Percentiles rank a stretch among this genome's conserved stretches.
Evolutionary conservation across 1,139 yeast species (phyloP).

Genomic region (Pichia sp.): DNA sequence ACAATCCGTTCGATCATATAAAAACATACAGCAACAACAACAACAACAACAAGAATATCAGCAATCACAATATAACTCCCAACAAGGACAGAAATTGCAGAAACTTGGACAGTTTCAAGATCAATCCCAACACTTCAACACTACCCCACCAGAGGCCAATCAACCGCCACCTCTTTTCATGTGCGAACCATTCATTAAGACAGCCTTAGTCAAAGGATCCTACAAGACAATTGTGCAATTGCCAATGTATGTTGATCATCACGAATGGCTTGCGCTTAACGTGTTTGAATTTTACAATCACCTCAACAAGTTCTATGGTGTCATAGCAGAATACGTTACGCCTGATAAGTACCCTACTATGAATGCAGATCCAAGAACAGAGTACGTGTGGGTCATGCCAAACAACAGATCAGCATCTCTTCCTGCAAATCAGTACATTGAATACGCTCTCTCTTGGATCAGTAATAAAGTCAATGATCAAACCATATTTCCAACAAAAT

Average conservation of each 20-base stretch:
- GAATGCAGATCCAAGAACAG: slow-evolving; percentile 93
- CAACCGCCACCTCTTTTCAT: slow-evolving; percentile 56
- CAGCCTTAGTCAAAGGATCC: slow-evolving; percentile 95
- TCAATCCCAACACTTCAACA: slow-evolving; percentile 1
- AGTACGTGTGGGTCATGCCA: slow-evolving; percentile 86
- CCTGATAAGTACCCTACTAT: slow-evolving; percentile 87
- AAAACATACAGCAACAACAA: slow-evolving; percentile 25
- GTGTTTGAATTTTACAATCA: slow-evolving; percentile 86
- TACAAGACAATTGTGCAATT: slow-evolving; percentile 92
- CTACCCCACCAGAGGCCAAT: slow-evolving; percentile 7
- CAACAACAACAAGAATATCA: slow-evolving; percentile 31
- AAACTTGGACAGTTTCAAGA: slow-evolving; percentile 5
- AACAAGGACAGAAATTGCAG: slow-evolving; percentile 12
- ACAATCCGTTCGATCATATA: slow-evolving; percentile 24
- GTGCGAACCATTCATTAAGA: slow-evolving; percentile 89
- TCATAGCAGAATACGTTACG: slow-evolving; percentile 80
- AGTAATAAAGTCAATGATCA: slow-evolving; percentile 84
- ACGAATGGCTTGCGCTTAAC: slow-evolving; percentile 95
- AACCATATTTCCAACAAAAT: slow-evolving; percentile 83
- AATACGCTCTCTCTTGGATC: slow-evolving; percentile 87
- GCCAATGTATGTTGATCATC: slow-evolving; percentile 89
- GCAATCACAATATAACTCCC: slow-evolving; percentile 21
- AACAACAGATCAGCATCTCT: slow-evolving; percentile 71
- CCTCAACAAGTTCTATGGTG: slow-evolving; percentile 80
- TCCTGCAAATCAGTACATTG: slow-evolving; percentile 92